phyloP scores from a whole-genome alignment of 2,329 filamentous ascomycete genomes.

The Proliferodiscus dingleyae region DNA sequence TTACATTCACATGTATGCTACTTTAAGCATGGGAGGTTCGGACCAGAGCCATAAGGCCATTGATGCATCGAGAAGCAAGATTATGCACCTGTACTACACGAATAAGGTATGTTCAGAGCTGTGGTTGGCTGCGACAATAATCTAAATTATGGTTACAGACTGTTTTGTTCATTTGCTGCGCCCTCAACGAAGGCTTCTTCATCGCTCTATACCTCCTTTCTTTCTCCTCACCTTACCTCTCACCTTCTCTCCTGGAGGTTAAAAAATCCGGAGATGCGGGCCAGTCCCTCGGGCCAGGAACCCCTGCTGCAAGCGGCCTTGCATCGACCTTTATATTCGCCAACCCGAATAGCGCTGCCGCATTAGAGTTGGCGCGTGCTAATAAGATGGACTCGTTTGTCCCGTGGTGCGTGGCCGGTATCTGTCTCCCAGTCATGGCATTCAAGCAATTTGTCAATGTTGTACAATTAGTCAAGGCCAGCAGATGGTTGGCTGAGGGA shows the following conservation, averaged over 20 bases:
- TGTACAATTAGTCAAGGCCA: conserved; percentile 89
- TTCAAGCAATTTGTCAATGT: conserved; percentile 93
- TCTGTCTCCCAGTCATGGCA: conserved; percentile 83
- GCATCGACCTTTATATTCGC: conserved; percentile 72
- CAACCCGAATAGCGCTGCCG: conserved; percentile 86
- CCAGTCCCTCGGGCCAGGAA: conserved; percentile 56
- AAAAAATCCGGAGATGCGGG: conserved; percentile 50
- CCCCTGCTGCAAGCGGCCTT: conserved; percentile 64
- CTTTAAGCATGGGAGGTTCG: conserved; percentile 77
- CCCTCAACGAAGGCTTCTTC: conserved; percentile 93
- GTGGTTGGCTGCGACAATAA: background rate
- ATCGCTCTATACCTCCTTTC: conserved; percentile 96
- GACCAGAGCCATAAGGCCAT: conserved; percentile 88
- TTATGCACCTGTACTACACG: conserved; percentile 93
- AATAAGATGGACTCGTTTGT: conserved; percentile 82
- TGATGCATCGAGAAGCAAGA: conserved; percentile 78
- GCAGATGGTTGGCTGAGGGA: conserved; percentile 88
- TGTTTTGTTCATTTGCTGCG: conserved; percentile 87
- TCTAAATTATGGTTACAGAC: conserved; percentile 47
- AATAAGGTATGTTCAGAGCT: conserved; percentile 69
- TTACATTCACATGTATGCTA: conserved; percentile 99
- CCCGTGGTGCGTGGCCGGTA: conserved; percentile 74
- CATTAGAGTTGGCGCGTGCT: conserved; percentile 84
- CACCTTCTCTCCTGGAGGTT: conserved; percentile 70
- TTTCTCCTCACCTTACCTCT: conserved; percentile 86